Percentiles rank a stretch among this genome's conserved stretches.
Evolutionary conservation across 2,329 filamentous ascomycete genomes (phyloP).

Genomic region (Alternaria brassicicola): DNA sequence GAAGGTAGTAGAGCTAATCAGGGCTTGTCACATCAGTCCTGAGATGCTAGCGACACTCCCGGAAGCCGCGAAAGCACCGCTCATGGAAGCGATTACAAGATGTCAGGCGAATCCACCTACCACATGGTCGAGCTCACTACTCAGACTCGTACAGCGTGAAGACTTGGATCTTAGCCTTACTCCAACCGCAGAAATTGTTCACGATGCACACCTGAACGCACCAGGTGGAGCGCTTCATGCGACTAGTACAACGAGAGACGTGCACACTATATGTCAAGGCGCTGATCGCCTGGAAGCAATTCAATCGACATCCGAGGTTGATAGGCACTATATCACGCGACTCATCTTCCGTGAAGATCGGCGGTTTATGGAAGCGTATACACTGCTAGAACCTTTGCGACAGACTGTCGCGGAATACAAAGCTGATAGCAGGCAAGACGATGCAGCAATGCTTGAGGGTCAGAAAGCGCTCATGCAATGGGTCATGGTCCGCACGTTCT

Average conservation of each 20-base stretch:
- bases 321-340: conserved; percentile 79
- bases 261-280: conserved; percentile 75
- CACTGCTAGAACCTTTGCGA: conserved; percentile 83
- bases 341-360: conserved; percentile 91
- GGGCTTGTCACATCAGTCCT: conserved; percentile 69
- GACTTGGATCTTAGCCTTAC: conserved; percentile 66
- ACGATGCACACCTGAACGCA: conserved; percentile 34
- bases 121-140: conserved; percentile 72
- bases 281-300: conserved; percentile 68
- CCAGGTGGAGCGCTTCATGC: conserved; percentile 20
- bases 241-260: conserved; percentile 61
- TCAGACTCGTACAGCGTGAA: conserved; percentile 78
- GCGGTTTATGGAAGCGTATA: conserved; percentile 83
- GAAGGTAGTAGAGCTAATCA: conserved; percentile 75
- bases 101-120: conserved; percentile 84
- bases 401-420: conserved; percentile 79
- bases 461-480: conserved; percentile 90
- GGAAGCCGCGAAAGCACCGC: conserved; percentile 77
- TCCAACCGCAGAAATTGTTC: conserved; percentile 24
- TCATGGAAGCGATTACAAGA: conserved; percentile 82
- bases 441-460: conserved; percentile 85
- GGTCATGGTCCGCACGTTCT: conserved; percentile 84
- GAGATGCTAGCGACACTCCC: conserved; percentile 81
- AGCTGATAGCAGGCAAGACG: conserved; percentile 76
- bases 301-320: conserved; percentile 81